These are phyloP conservation scores for Solanum bulbocastanum DNA, from an alignment of 257 asterid species.

Conservation along the genomic window DNA sequence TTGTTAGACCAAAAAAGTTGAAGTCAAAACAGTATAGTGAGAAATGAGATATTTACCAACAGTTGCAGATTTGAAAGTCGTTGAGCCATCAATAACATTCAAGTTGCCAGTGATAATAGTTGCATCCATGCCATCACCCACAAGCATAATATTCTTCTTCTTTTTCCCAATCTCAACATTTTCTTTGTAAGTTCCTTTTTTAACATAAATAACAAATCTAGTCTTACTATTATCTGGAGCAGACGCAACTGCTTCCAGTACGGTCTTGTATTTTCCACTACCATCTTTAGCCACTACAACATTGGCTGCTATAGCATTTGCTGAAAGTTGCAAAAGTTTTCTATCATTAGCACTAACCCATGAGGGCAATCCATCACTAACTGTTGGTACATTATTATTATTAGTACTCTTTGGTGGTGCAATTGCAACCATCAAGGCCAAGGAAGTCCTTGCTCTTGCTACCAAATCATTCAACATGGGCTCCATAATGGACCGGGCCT, in stretches of 20 bases:
- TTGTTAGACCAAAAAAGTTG: not conserved
- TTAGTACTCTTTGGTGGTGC: not conserved
- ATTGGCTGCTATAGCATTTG: not conserved
- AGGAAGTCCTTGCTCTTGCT: constrained; percentile 4
- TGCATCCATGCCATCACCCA: constrained; percentile 27
- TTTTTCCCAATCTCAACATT: constrained; percentile 14
- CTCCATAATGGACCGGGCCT: constrained; percentile 4
- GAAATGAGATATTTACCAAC: constrained; percentile 14
- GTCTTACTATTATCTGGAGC: constrained; percentile 16
- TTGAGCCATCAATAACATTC: constrained; percentile 17
- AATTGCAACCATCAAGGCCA: constrained; percentile 14
- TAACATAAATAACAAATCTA: constrained; percentile 16
- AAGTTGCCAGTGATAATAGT: constrained; percentile 28
- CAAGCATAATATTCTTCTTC: constrained; percentile 19
- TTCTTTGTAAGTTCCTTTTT: constrained; percentile 19
- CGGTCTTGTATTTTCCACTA: constrained; percentile 12
- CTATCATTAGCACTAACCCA: constrained; percentile 14
- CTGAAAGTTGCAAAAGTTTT: constrained; percentile 8
- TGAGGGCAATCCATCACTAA: constrained; percentile 1
- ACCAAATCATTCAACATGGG: constrained; percentile 9
- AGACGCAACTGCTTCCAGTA: constrained; percentile 12
- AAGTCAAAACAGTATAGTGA: not conserved
- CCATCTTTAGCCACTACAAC: constrained; percentile 33
- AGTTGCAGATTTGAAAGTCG: constrained; percentile 27
- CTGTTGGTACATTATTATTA: not conserved